phyloP scores from a whole-genome alignment of 1,284 basidiomycete species.

The Heliocybe sulcata region DNA sequence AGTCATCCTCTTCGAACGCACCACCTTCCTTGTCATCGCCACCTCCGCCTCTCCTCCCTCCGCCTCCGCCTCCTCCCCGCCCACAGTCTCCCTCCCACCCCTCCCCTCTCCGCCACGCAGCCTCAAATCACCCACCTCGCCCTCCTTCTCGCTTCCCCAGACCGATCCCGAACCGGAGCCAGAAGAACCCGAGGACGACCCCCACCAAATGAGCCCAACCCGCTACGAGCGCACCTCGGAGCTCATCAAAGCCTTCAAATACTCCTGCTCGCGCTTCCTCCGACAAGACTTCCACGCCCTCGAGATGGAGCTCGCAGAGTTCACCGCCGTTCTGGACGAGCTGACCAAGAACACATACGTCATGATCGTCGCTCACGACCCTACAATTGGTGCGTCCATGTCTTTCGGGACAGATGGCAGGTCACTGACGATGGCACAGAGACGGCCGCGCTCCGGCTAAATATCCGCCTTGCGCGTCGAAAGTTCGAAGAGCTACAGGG shows the following conservation, averaged over 20 bases:
- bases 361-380: constrained; percentile 83
- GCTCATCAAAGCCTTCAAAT: constrained; percentile 92
- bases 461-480: constrained; percentile 71
- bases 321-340: constrained; percentile 90
- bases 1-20: constrained; percentile 93
- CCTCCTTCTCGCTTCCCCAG: constrained; percentile 7
- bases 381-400: constrained; percentile 64
- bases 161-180: constrained; percentile 4
- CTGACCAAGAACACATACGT: constrained; percentile 95
- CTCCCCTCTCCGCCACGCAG: constrained; percentile 7
- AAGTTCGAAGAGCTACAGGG: constrained; percentile 83
- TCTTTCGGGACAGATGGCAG: not conserved
- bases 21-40: constrained; percentile 96
- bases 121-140: constrained; percentile 8
- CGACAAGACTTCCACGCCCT: constrained; percentile 78
- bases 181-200: constrained; percentile 23
- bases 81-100: constrained; percentile 15
- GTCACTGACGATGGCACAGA: constrained; percentile 36
- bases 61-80: constrained; percentile 11
- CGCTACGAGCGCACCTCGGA: constrained; percentile 96
- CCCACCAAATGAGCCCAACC: constrained; percentile 60
- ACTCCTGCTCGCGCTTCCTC: constrained; percentile 71
- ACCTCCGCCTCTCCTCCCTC: constrained; percentile 36
- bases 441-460: constrained; percentile 77
- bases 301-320: constrained; percentile 77